phyloP scores from a whole-genome alignment of 345 rosid species.

The Atalantia buxifolia region DNA sequence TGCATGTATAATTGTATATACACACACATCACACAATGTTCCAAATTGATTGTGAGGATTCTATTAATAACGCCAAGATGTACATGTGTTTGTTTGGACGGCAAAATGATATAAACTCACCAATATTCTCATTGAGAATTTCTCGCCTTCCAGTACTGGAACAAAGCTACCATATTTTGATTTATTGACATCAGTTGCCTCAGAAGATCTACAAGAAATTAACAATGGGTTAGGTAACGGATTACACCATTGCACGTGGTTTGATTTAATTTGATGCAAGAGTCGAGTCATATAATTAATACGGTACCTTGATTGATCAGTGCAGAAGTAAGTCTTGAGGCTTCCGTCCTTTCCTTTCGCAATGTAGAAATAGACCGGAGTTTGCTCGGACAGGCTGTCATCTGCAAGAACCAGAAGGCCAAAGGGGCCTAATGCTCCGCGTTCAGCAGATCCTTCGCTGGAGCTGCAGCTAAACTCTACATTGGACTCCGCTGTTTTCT shows the following conservation, averaged over 20 bases:
- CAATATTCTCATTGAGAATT: slow-evolving; percentile 60
- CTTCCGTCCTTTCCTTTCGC: slow-evolving; percentile 52
- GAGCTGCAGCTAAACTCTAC: slow-evolving; percentile 52
- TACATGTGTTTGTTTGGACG: neutral
- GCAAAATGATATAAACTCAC: slow-evolving; percentile 28
- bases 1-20: too few relatives aligned
- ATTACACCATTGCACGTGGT: neutral
- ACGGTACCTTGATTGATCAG: slow-evolving; percentile 63
- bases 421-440: slow-evolving; percentile 84
- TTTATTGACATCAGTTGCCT: slow-evolving; percentile 62
- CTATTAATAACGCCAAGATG: neutral
- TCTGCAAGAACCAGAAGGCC: slow-evolving; percentile 84
- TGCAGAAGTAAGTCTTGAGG: slow-evolving; percentile 69
- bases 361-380: slow-evolving; percentile 84
- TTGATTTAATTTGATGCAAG: neutral
- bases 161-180: slow-evolving; percentile 50
- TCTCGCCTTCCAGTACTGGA: slow-evolving; percentile 74
- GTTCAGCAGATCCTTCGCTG: slow-evolving; percentile 53
- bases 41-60: neutral
- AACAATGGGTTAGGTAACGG: neutral
- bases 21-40: too few relatives aligned
- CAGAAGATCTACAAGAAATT: slow-evolving; percentile 51
- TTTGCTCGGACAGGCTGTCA: slow-evolving; percentile 52
- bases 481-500: slow-evolving; percentile 30
- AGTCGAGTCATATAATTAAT: neutral